phyloP scores from a whole-genome alignment of 2,329 filamentous ascomycete genomes.

The Calonectria pteridis region DNA sequence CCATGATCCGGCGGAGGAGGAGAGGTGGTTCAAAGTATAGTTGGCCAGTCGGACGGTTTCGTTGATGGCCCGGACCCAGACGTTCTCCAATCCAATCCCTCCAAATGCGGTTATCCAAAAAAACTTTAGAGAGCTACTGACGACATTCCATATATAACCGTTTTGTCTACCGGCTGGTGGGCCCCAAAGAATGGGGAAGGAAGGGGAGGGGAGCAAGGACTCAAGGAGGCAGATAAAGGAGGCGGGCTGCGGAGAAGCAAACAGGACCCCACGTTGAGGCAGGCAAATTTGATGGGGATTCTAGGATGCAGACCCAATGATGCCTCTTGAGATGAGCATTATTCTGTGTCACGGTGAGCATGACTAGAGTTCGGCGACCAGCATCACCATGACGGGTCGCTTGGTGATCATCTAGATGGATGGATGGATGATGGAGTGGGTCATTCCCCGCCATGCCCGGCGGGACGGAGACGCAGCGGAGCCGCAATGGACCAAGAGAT shows the following conservation, averaged over 20 bases:
- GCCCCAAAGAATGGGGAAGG: not conserved
- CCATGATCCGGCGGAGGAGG: slow-evolving; percentile 7
- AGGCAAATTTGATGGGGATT: slow-evolving; percentile 9
- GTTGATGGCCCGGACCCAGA: slow-evolving; percentile 8
- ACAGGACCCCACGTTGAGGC: not conserved
- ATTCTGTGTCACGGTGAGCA: slow-evolving; percentile 3
- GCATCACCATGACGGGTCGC: slow-evolving; percentile 7
- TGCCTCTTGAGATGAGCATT: not conserved
- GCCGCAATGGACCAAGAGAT: slow-evolving; percentile 41
- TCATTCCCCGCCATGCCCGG: slow-evolving; percentile 37
- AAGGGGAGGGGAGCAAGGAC: not conserved
- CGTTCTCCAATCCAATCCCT: slow-evolving; percentile 35
- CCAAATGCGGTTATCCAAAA: slow-evolving; percentile 36
- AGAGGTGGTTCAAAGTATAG: not conserved
- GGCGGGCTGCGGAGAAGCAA: slow-evolving; percentile 1
- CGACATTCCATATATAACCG: slow-evolving; percentile 29
- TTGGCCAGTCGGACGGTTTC: slow-evolving; percentile 2
- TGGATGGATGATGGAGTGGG: slow-evolving; percentile 1
- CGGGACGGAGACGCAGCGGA: slow-evolving; percentile 46
- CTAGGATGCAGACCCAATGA: not conserved
- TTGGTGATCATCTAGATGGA: slow-evolving; percentile 28
- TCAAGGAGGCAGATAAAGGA: not conserved
- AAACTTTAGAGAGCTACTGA: slow-evolving; percentile 29
- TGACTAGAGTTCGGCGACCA: not conserved
- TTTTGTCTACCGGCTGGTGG: slow-evolving; percentile 1